These are phyloP conservation scores for Ogataea neopini DNA, from an alignment of 805 yeast species.

Conservation along the genomic window DNA sequence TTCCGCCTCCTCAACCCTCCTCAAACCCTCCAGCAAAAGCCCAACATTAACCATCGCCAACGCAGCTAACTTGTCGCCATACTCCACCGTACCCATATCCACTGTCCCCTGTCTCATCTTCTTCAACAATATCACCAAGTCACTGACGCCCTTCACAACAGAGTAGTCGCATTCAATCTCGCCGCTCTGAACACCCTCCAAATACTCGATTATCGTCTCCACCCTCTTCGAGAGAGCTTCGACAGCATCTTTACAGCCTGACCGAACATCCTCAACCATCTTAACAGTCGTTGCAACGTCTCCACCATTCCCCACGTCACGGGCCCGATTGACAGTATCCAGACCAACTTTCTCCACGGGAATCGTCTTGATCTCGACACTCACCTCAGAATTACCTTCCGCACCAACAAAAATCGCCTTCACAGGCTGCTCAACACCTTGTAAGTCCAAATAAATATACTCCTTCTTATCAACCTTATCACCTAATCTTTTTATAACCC, in stretches of 20 bases:
- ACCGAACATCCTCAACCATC: slow-evolving; percentile 5
- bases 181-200: slow-evolving; percentile 12
- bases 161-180: slow-evolving; percentile 2
- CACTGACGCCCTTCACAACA: slow-evolving; percentile 15
- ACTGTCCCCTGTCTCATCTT: slow-evolving; percentile 2
- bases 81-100: not conserved
- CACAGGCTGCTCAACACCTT: not conserved
- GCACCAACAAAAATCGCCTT: not conserved
- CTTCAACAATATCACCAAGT: slow-evolving; percentile 14
- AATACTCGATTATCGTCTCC: slow-evolving; percentile 13
- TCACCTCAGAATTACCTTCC: not conserved
- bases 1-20: slow-evolving; percentile 12
- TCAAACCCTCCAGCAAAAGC: slow-evolving; percentile 13
- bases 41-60: slow-evolving; percentile 15
- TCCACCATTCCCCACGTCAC: not conserved
- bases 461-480: not conserved
- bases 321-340: slow-evolving; percentile 13
- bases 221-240: slow-evolving; percentile 8
- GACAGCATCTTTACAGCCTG: slow-evolving; percentile 3
- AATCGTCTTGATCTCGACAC: slow-evolving; percentile 13
- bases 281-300: not conserved
- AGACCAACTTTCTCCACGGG: slow-evolving; percentile 20
- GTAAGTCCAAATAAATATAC: not conserved
- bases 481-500: not conserved
- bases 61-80: not conserved